Conservation (phyloP, 805 yeast species). For the Lipomyces sp. region DNA sequence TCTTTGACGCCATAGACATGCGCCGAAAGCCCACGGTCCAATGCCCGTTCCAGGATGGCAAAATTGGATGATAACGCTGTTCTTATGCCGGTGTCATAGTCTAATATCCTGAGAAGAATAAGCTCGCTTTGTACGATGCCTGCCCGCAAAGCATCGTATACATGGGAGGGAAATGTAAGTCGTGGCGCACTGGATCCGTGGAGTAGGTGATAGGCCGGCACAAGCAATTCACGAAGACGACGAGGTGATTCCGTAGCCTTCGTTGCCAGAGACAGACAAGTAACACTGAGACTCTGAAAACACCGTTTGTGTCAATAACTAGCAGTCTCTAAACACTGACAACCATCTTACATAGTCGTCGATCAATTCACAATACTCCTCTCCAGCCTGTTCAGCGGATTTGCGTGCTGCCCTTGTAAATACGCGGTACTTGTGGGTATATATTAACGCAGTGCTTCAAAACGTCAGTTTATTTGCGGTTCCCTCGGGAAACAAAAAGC, state of each 20-base stretch:
- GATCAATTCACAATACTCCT: constrained; percentile 2
- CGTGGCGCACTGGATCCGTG: constrained; percentile 10
- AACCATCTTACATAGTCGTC: constrained; percentile 21
- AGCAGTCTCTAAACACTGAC: neutral
- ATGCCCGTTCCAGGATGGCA: constrained; percentile 17
- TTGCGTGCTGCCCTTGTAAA: neutral
- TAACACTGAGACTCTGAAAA: constrained; percentile 19
- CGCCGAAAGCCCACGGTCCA: constrained; percentile 15
- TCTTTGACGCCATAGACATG: constrained; percentile 16
- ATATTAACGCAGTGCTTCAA: neutral
- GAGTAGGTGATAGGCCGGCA: constrained; percentile 29
- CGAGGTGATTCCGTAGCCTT: constrained; percentile 33
- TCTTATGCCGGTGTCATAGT: constrained; percentile 6
- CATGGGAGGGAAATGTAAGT: constrained; percentile 22
- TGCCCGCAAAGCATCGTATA: constrained; percentile 28
- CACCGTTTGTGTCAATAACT: neutral
- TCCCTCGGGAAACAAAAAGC: neutral
- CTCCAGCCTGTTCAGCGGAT: neutral
- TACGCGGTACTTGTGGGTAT: constrained; percentile 1
- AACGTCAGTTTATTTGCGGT: constrained; percentile 1
- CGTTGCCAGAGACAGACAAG: constrained; percentile 29
- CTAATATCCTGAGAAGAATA: constrained; percentile 24
- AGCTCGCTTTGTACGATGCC: constrained; percentile 28
- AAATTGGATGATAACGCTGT: constrained; percentile 12
- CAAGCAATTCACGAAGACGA: constrained; percentile 30